phyloP scores from a whole-genome alignment of 2,329 filamentous ascomycete genomes.

The Myrmaecium sp. region DNA sequence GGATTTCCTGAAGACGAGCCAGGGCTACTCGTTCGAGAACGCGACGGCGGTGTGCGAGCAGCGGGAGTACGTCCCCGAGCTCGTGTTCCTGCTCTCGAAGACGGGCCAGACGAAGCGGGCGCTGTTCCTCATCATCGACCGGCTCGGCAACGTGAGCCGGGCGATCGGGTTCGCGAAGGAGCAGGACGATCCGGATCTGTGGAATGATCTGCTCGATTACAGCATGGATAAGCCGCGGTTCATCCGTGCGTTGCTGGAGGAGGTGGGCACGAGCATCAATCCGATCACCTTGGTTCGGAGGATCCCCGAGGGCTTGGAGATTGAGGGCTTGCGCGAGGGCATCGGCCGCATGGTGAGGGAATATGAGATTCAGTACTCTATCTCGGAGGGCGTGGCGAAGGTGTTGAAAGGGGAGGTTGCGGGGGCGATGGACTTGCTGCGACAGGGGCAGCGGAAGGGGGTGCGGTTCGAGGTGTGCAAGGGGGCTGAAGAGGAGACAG shows the following conservation, averaged over 20 bases:
- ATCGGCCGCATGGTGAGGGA: constrained; percentile 84
- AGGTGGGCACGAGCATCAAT: constrained; percentile 86
- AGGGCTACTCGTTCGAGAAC: constrained; percentile 74
- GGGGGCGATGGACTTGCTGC: constrained; percentile 61
- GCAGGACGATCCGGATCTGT: constrained; percentile 79
- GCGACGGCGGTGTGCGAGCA: constrained; percentile 64
- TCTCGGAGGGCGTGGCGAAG: constrained; percentile 73
- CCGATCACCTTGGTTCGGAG: constrained; percentile 77
- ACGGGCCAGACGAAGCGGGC: constrained; percentile 88
- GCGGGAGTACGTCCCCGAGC: constrained; percentile 67
- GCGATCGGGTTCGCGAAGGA: constrained; percentile 91
- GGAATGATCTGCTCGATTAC: constrained; percentile 88
- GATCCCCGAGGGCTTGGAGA: constrained; percentile 85
- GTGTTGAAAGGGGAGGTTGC: constrained; percentile 80
- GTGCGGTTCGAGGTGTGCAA: constrained; percentile 67
- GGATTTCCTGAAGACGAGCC: constrained; percentile 71
- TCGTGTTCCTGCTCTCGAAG: constrained; percentile 72
- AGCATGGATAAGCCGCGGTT: constrained; percentile 96
- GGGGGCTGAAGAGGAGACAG: constrained; percentile 8
- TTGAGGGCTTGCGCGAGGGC: constrained; percentile 76
- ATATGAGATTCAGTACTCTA: constrained; percentile 87
- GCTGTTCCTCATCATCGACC: constrained; percentile 80
- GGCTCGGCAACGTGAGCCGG: constrained; percentile 77
- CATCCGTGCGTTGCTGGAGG: constrained; percentile 78
- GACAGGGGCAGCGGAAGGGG: constrained; percentile 63